Conservation (phyloP, 2,329 filamentous ascomycete species). For the Cladosporium sp. region DNA sequence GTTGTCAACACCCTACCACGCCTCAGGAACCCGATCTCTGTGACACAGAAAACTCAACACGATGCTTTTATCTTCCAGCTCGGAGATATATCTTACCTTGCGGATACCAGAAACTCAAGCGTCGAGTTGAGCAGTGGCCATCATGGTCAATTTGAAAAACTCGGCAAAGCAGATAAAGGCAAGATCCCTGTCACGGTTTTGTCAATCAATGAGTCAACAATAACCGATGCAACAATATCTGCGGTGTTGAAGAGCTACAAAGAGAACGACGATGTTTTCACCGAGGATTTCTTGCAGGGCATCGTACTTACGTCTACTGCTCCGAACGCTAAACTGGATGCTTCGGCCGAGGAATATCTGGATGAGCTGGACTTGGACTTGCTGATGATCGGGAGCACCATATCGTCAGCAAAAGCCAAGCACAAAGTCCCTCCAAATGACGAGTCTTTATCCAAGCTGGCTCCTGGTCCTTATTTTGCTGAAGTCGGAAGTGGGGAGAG, state of each 20-base stretch:
- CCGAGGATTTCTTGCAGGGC: conserved; percentile 32
- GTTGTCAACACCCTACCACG: background rate
- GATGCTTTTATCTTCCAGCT: conserved; percentile 34
- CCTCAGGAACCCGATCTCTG: background rate
- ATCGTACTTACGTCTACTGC: conserved; percentile 29
- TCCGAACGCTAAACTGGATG: conserved; percentile 21
- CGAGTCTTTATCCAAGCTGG: conserved; percentile 13
- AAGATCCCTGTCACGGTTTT: conserved; percentile 28
- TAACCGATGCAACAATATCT: conserved; percentile 29
- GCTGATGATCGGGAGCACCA: background rate
- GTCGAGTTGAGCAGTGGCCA: conserved; percentile 10
- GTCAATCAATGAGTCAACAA: conserved; percentile 26
- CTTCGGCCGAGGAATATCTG: conserved; percentile 16
- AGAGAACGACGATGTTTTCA: conserved; percentile 35
- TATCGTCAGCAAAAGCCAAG: background rate
- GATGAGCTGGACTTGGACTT: background rate
- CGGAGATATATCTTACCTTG: conserved; percentile 35
- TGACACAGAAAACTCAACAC: conserved; percentile 10
- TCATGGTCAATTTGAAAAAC: background rate
- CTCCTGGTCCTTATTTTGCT: conserved; percentile 29
- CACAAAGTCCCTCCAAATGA: background rate
- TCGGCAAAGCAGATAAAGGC: background rate
- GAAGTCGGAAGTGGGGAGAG: conserved; percentile 13
- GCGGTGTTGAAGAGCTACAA: conserved; percentile 29
- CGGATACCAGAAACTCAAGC: conserved; percentile 32